Base-by-base conservation (phyloP, 108 stramenopile genomes). In the Nitzschia sp. region DNA sequence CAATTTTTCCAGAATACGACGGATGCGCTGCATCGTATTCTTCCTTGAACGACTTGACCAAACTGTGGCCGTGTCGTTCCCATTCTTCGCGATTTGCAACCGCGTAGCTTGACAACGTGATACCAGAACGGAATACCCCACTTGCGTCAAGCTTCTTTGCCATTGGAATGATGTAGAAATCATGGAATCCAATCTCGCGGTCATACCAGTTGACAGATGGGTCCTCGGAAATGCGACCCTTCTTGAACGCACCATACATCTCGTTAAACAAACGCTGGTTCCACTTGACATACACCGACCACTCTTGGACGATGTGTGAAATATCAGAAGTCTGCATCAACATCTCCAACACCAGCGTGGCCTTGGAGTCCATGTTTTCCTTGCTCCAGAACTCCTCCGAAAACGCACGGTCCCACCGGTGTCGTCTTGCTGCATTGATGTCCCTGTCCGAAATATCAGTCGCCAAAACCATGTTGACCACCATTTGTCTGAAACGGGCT, bases 121-220 rank as follows among this genome's bases (percentile, higher is more conserved):
- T 79, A 29, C 80, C 72, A 20, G 57, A 43, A 25, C 71, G 79
- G 12, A 87, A 87, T 38, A 76, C 79, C 10, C 77, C 77, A 40
- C 76, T 80, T 51, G 75, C 72, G 9, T 76, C 53, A 76, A 87
- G 69, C 53, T 80, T 84, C 41, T 63, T 75, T 24, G 83, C 76
- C 25, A 87, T 63, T 12, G 86, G 86, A 44, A 87, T 79, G n/a
- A 87, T 53, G 46, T 80, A 82, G 17, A 69, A 39, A 57, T 84
- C 77, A 57, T 76, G 83, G 68, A 87, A 87, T 15, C 56, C 75
- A 42, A 87, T 41, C 70, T 87, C 76, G 64, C 84, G 82, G 20
- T 80, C 46, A 59, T 80, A 87, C 86, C 86, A 87, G 53, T 52
- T 71, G 10, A 41, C 51, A 10, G 79, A 46, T n/a, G 86, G 86